Base-by-base conservation (phyloP, 1,139 yeast genomes). In the Wickerhamiella pararugosa region DNA sequence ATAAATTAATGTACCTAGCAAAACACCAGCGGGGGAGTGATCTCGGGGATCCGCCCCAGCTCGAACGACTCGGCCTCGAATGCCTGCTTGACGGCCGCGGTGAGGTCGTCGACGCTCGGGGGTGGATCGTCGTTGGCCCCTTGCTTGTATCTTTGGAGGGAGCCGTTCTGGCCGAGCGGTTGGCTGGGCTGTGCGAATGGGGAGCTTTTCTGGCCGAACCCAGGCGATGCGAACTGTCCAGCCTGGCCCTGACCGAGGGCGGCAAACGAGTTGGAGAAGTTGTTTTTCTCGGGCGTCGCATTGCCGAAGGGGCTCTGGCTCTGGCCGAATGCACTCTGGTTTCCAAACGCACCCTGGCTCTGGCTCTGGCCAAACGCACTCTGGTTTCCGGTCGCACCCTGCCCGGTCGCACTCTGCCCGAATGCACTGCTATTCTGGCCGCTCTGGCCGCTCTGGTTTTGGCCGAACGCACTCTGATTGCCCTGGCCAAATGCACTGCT, bases 1-100 rank as follows among this genome's bases (percentile, higher is more conserved):
- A 4, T 29, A 21, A 25, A n/a, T 21, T 29, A 37, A 33, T 36
- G 26, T 21, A 31, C 26, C 53, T 50, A 70, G 44, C 75, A 64
- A 39, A 61, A 56, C 39, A 60, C 65, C 9, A 71, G 39, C 1
- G 95, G 94, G 1, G 96, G 96, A 1, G 86, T 75, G 1, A 73
- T 53, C 47, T 82, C 95, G 0, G 96, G 96, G 1, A 86, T 73
- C 26, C 62, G 60, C 0, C 94, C 94, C 26, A 83, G 58, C 10
- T 60, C 58, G 53, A 84, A 86, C 3, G 49, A 44, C 0, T 59
- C 53, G 1, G 75, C 68, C 47, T 66, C 61, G 55, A 82, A 86
- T 15, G 72, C 72, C 5, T 59, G 63, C 8, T 65, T 46, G 1
- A 76, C 65, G 2, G 52, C 59, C 5, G 64, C 66, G 28, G 71